Base-by-base conservation (phyloP, 805 yeast species). In the Saturnispora bothae region DNA sequence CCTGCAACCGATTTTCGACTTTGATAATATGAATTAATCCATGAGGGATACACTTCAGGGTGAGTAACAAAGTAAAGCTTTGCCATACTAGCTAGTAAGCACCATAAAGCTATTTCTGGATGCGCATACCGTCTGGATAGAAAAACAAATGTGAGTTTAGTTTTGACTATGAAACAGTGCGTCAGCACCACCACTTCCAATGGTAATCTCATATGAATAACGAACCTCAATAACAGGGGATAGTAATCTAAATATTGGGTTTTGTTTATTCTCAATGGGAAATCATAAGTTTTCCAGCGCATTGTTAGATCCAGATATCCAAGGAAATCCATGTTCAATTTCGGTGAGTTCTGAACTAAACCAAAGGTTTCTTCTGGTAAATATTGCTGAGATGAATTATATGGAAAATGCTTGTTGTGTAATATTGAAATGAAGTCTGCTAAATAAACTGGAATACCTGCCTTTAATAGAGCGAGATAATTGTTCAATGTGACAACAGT, bases 361-460 rank as follows among this genome's bases (percentile, higher is more conserved):
- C 10, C 15, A 19, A 9, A 22, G 5, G 54, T 36, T 2, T 43
- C 45, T 13, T 31, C 27, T 6, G 58, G 54, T 8, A 54, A 26
- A 27, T 43, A 44, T 14, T 45, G 36, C 21, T 49, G 52, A 2
- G 50, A 19, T 21, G 45, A 44, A 12, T 43, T 31, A 32, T 31
- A 71, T 3, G 83, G 82, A 1, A 80, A 54, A 23, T 60, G 57
- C 34, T 69, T 69, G 2, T 58, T 47, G 21, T 62, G 49, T 4
- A 71, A 53, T 54, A 69, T 58, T 4, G 51, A 47, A 18, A 73
- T 48, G 14, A 74, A 52, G 49, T 77, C 82, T 39, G 57, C 54
- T 4, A 68, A 44, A 48, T 69, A 73, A 1, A 78, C 45, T 0
- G 84, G 81, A 16, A 65, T 42, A 21, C 65, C 61, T 44, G 74